A percentile compares a stretch with the other conserved stretches of the same genome.
Evolutionary conservation across 495 filamentous ascomycete species (phyloP).

Genomic region (Aspergillus homomorphus): DNA sequence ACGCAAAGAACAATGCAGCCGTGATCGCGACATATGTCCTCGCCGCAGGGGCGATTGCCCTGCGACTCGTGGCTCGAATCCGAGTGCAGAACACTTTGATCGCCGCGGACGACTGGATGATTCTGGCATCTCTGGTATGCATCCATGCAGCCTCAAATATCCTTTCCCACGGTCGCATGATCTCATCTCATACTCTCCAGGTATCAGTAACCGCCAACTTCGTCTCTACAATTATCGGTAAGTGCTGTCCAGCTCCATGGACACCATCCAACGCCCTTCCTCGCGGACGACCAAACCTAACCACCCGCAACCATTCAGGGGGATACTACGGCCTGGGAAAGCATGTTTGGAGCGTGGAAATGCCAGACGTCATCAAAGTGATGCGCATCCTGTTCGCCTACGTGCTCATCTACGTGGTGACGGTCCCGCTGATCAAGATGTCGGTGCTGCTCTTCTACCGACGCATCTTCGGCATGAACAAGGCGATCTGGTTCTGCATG

Average conservation of each 20-base stretch:
- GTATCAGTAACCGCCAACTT: not conserved
- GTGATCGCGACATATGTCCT: not conserved
- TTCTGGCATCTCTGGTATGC: not conserved
- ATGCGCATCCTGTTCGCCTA: slow-evolving; percentile 15
- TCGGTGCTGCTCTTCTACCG: slow-evolving; percentile 22
- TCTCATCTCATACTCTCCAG: not conserved
- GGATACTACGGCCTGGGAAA: slow-evolving; percentile 19
- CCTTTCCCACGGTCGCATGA: not conserved
- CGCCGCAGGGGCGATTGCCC: not conserved
- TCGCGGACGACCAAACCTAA: not conserved
- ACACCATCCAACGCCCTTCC: too few relatives aligned
- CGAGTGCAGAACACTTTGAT: not conserved
- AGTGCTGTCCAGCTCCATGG: not conserved
- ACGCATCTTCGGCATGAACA: slow-evolving; percentile 18
- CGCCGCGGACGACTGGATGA: not conserved
- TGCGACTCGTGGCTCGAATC: not conserved
- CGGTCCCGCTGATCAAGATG: slow-evolving; percentile 21
- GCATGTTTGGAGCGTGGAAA: slow-evolving; percentile 15
- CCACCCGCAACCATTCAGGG: not conserved
- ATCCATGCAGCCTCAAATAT: not conserved
- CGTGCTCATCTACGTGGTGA: slow-evolving; percentile 13
- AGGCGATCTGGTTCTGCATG: slow-evolving; percentile 14
- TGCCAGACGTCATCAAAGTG: slow-evolving; percentile 12
- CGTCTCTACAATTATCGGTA: not conserved
- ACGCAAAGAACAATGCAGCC: not conserved